Conservation (phyloP, 78 protist species). For the Dictyostelium purpureum region DNA sequence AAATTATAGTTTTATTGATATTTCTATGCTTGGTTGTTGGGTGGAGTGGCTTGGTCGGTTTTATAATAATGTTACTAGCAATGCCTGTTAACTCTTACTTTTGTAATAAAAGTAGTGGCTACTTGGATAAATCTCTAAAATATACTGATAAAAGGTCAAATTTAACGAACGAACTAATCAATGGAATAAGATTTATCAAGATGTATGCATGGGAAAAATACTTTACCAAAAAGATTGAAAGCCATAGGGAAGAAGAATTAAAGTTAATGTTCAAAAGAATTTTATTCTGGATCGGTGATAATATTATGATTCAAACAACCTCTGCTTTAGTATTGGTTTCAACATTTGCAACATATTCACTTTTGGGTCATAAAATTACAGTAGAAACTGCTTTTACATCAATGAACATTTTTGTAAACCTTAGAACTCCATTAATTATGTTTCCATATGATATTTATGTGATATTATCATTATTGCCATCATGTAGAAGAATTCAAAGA, state of each 20-base stretch:
- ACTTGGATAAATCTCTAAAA: background rate
- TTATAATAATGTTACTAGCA: slow-evolving; percentile 2
- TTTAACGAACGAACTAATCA: slow-evolving; percentile 19
- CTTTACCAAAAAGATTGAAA: slow-evolving; percentile 18
- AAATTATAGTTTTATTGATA: slow-evolving; percentile 18
- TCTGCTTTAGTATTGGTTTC: slow-evolving; percentile 31
- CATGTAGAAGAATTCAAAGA: slow-evolving; percentile 14
- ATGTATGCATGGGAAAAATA: slow-evolving; percentile 59
- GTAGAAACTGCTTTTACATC: slow-evolving; percentile 35
- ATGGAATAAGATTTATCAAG: slow-evolving; percentile 59
- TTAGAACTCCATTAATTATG: slow-evolving; percentile 42
- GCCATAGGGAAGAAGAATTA: background rate
- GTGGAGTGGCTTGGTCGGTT: slow-evolving; percentile 46
- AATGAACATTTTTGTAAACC: slow-evolving; percentile 25
- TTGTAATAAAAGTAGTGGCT: background rate
- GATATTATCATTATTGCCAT: background rate
- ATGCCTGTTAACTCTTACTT: background rate
- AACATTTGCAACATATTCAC: background rate
- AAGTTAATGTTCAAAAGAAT: background rate
- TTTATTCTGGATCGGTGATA: background rate
- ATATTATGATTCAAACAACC: background rate
- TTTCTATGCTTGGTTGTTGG: slow-evolving; percentile 41
- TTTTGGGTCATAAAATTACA: slow-evolving; percentile 13
- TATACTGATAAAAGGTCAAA: slow-evolving; percentile 19
- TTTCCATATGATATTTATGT: slow-evolving; percentile 34